A percentile compares a stretch with the other conserved stretches of the same genome.
Conservation (phyloP, 75 land plant species). For the Selaginella tamariscina region DNA sequence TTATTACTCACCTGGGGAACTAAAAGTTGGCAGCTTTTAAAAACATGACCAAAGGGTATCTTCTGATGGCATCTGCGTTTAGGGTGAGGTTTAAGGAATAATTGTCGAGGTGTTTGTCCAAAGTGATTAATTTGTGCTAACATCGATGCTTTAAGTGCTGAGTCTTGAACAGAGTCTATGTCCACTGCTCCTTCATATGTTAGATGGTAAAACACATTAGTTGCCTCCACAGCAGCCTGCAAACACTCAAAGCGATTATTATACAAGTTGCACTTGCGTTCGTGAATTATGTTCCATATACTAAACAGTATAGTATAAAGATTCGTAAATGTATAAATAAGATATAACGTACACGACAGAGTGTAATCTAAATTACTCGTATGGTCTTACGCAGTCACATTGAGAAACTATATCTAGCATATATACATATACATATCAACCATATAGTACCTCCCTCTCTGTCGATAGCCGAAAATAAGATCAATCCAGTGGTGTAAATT, state of each 20-base stretch:
- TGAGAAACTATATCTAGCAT: background rate
- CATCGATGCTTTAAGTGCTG: slow-evolving; percentile 95
- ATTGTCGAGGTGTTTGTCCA: slow-evolving; percentile 97
- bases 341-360: background rate
- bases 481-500: slow-evolving; percentile 99
- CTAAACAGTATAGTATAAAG: too few relatives aligned
- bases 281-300: background rate
- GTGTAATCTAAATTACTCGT: background rate
- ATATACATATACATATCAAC: background rate
- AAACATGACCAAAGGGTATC: slow-evolving; percentile 37
- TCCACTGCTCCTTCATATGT: slow-evolving; percentile 98
- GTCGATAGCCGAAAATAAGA: slow-evolving; percentile 90
- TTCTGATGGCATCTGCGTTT: slow-evolving; percentile 67
- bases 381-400: too few relatives aligned
- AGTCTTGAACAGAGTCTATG: slow-evolving; percentile 83
- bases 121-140: slow-evolving; percentile 98
- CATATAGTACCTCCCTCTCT: slow-evolving; percentile 75
- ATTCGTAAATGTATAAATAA: background rate
- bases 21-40: slow-evolving; percentile 37
- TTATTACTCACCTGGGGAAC: slow-evolving; percentile 25
- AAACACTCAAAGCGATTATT: slow-evolving; percentile 2
- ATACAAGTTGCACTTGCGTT: background rate
- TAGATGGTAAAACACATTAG: slow-evolving; percentile 92
- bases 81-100: slow-evolving; percentile 84
- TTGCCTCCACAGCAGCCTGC: slow-evolving; percentile 97